Conservation (phyloP, 2,329 filamentous ascomycete species). For the Ascochyta pisi region DNA sequence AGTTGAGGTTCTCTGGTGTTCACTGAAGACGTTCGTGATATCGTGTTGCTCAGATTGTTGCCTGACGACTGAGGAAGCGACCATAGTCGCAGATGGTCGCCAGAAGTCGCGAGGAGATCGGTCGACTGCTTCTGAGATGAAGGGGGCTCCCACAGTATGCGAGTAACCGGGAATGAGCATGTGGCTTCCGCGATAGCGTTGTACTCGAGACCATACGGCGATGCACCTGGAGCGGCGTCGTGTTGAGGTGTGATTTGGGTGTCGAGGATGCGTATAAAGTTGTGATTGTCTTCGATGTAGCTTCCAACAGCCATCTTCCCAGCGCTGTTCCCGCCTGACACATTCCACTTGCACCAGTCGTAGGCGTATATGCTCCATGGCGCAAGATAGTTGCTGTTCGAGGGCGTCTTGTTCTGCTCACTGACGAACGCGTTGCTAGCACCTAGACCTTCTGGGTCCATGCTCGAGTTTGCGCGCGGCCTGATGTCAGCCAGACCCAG, state of each 20-base stretch:
- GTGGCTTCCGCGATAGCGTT: slow-evolving; percentile 94
- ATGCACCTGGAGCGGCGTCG: slow-evolving; percentile 71
- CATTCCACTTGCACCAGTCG: slow-evolving; percentile 99
- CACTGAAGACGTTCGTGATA: slow-evolving; percentile 68
- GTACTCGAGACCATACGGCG: slow-evolving; percentile 84
- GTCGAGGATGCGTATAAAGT: slow-evolving; percentile 98
- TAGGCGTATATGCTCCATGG: slow-evolving; percentile 97
- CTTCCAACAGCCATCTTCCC: slow-evolving; percentile 95
- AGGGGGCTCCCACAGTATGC: slow-evolving; percentile 93
- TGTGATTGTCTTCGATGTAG: slow-evolving; percentile 97
- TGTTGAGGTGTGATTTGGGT: slow-evolving; percentile 76
- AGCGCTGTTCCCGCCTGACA: slow-evolving; percentile 71
- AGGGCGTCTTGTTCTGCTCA: slow-evolving; percentile 71
- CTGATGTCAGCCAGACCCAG: slow-evolving; percentile 91
- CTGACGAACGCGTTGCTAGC: slow-evolving; percentile 62
- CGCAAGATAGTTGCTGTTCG: slow-evolving; percentile 88
- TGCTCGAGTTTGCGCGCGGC: slow-evolving; percentile 80
- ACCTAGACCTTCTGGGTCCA: slow-evolving; percentile 74
- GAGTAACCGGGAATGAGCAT: slow-evolving; percentile 95
- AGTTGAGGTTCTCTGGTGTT: slow-evolving; percentile 66
- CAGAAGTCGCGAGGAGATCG: slow-evolving; percentile 91
- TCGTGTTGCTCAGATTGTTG: slow-evolving; percentile 71
- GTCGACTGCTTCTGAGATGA: slow-evolving; percentile 95
- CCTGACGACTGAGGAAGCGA: slow-evolving; percentile 70
- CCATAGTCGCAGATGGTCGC: slow-evolving; percentile 93